Conservation (phyloP, 192 early-diverging fungal genomes). For the Diversispora eburnea region DNA sequence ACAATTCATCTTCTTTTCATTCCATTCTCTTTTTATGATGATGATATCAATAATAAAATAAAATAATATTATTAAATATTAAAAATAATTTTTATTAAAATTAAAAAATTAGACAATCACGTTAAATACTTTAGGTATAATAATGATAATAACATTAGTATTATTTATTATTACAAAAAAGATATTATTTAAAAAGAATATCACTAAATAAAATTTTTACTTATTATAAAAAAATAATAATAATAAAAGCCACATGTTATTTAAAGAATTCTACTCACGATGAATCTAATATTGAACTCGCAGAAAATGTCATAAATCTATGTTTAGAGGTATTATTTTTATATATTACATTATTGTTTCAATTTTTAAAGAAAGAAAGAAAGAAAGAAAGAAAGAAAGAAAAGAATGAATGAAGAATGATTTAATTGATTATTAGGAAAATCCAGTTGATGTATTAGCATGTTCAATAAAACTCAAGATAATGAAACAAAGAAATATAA, state of each 20-base stretch:
- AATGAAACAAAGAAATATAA: conserved; percentile 8
- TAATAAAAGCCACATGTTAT: conserved; percentile 21
- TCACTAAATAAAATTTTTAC: not conserved
- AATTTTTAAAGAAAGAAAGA: too few relatives aligned
- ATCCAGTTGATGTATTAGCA: conserved; percentile 17
- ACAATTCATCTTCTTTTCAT: not conserved
- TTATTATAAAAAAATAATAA: not conserved
- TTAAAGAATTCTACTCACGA: conserved; percentile 15
- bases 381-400: too few relatives aligned
- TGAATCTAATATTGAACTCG: conserved; percentile 21
- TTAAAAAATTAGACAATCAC: conserved; percentile 17
- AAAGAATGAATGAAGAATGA: too few relatives aligned
- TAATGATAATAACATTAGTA: not conserved
- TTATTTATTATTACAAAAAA: not conserved
- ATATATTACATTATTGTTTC: too few relatives aligned
- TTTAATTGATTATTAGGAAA: not conserved
- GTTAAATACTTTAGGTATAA: conserved; percentile 20
- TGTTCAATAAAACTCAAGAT: conserved; percentile 23
- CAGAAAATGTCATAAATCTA: conserved; percentile 19
- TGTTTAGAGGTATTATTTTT: conserved; percentile 24
- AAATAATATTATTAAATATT: too few relatives aligned
- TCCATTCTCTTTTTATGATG: too few relatives aligned
- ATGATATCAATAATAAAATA: not conserved
- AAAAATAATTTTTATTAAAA: not conserved
- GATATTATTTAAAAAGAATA: not conserved